A percentile compares a stretch with the other conserved stretches of the same genome.
Conservation (phyloP, 169 alveolate genomes). For the Eimeria acervulina region DNA sequence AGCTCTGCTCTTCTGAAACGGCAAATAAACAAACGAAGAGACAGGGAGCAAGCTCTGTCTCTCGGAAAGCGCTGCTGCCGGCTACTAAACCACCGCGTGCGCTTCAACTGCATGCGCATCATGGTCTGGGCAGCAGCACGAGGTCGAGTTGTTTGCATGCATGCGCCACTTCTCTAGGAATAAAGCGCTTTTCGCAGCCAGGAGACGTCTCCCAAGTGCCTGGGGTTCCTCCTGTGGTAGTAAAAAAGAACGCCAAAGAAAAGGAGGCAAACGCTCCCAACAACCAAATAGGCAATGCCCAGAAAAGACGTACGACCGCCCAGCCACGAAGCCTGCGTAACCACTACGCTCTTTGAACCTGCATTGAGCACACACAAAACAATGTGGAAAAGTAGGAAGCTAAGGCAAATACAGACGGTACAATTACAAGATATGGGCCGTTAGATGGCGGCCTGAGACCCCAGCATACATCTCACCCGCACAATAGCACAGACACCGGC, state of each 20-base stretch:
- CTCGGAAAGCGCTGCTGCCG: neutral
- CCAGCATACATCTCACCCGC: no score
- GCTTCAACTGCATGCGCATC: neutral
- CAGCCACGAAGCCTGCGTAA: conserved; percentile 85
- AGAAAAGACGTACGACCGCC: conserved; percentile 87
- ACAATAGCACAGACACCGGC: neutral
- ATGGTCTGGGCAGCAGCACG: conserved; percentile 1
- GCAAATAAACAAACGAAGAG: neutral
- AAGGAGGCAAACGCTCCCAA: conserved; percentile 62
- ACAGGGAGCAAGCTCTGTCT: neutral
- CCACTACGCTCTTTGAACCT: conserved; percentile 86
- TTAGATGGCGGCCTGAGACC: no score
- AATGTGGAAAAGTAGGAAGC: neutral
- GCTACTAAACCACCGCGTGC: neutral
- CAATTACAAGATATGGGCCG: no score
- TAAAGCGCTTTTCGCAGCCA: conserved; percentile 82
- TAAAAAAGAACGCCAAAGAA: conserved; percentile 60
- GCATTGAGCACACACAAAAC: neutral
- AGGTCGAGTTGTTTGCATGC: neutral
- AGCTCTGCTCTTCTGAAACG: neutral
- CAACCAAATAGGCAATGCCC: conserved; percentile 85
- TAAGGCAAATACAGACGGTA: neutral
- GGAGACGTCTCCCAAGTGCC: conserved; percentile 81
- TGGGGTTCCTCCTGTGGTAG: conserved; percentile 77
- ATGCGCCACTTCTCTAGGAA: conserved; percentile 22